Evolutionary conservation across 495 filamentous ascomycete genomes (phyloP), one percentile per base, ranked within the genome.

Genomic region (Cetradonia linearis): DNA sequence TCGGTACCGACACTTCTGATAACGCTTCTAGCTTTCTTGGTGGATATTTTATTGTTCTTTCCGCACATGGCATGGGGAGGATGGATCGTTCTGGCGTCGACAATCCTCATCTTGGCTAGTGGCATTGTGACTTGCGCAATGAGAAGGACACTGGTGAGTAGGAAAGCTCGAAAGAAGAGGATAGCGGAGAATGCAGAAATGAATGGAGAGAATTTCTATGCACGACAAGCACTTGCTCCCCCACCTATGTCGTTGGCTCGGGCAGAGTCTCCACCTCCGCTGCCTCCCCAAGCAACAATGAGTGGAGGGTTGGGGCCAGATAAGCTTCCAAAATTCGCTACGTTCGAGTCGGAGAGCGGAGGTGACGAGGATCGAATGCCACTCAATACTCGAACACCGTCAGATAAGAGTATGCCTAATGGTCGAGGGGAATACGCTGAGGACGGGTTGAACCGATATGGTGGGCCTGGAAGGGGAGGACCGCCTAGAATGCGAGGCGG

Each of bases 41-140:
- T 96, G 61, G 93, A 98, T 71, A 88, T 98, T n/a, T 73, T 98
- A 37, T 81, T 98, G 20, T 98, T 98, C 69, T 87, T 96, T 28
- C 93, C 93, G 37, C 93, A 97, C 73, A 70, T 96, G 71, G 79
- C 83, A 67, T 97, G 91, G 90, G 93, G 89, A 63, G 91, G 91
- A 61, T 98, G 91, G 81, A 82, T 98, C 62, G 93, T 97, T 18
- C 79, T 98, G 31, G 93, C 83, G 20, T 88, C 93, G 25, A 93
- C 91, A 20, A 88, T 97, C 59, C 74, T 97, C 48, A 87, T 94
- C 48, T 84, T 89, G 50, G 75, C 88, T 7, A 89, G 86, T 70
- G 86, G 86, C 31, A 81, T 98, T 53, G 84, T 96, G 55, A 91
- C 88, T 11, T 98, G 93, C 69, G 90, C 90, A n/a, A 97, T 97